Evolutionary conservation across 768 basidiomycete species (phyloP).

Genomic region (Termitomyces eurrhizus): DNA sequence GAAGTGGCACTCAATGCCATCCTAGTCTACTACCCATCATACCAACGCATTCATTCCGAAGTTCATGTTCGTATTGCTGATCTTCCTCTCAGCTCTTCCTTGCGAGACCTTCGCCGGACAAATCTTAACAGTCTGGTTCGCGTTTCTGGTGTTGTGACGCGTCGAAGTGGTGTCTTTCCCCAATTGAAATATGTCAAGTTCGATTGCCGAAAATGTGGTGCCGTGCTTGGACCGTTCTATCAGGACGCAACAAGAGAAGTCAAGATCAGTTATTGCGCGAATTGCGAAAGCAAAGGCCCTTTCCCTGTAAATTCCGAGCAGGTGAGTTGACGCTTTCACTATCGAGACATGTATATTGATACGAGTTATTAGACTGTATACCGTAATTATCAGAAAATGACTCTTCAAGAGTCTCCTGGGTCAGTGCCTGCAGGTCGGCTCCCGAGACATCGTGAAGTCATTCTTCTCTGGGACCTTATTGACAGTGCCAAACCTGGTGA

Average conservation of each 20-base stretch:
- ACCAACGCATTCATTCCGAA: slow-evolving; percentile 96
- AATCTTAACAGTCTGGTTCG: slow-evolving; percentile 96
- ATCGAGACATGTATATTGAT: no score
- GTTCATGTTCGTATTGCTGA: slow-evolving; percentile 97
- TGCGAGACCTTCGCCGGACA: slow-evolving; percentile 89
- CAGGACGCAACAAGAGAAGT: slow-evolving; percentile 96
- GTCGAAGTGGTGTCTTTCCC: slow-evolving; percentile 96
- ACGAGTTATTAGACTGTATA: slow-evolving; percentile 74
- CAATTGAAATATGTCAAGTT: slow-evolving; percentile 99
- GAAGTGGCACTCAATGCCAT: slow-evolving; percentile 93
- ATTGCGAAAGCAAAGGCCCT: slow-evolving; percentile 93
- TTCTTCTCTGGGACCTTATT: slow-evolving; percentile 96
- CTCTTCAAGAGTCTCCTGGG: slow-evolving; percentile 95
- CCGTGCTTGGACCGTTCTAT: slow-evolving; percentile 94
- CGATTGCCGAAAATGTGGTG: slow-evolving; percentile 92
- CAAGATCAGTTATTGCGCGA: slow-evolving; percentile 89
- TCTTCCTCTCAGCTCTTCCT: slow-evolving; percentile 82
- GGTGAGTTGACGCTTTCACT: slow-evolving; percentile 35
- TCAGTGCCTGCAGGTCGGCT: slow-evolving; percentile 97
- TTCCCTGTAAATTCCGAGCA: slow-evolving; percentile 97
- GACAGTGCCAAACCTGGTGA: slow-evolving; percentile 98
- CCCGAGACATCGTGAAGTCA: slow-evolving; percentile 94
- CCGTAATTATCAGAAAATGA: slow-evolving; percentile 99
- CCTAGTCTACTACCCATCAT: slow-evolving; percentile 91
- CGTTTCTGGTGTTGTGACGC: slow-evolving; percentile 92